These are phyloP conservation scores for Suhomyces maxii DNA, from an alignment of 1,139 yeast species.

Conservation along the genomic window DNA sequence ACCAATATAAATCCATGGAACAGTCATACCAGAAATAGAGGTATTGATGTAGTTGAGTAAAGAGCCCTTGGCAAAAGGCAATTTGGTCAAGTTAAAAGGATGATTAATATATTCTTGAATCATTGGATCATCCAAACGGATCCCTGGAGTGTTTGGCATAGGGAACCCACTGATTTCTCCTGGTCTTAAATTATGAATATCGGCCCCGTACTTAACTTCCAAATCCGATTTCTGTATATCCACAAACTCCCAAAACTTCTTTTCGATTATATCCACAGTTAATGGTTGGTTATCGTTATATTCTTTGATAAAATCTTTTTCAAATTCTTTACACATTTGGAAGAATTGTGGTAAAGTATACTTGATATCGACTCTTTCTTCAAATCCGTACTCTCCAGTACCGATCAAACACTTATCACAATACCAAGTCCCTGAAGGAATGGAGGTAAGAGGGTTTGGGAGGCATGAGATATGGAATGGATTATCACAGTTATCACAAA, in stretches of 20 bases:
- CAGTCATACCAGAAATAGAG: conserved; percentile 76
- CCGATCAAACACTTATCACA: conserved; percentile 84
- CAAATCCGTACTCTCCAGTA: conserved; percentile 88
- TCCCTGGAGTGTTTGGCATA: conserved; percentile 35
- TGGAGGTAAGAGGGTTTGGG: conserved; percentile 45
- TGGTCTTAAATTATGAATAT: conserved; percentile 59
- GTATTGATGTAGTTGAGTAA: conserved; percentile 58
- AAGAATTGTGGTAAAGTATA: conserved; percentile 66
- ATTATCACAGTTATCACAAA: conserved; percentile 75
- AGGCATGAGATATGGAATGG: conserved; percentile 68
- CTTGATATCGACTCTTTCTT: conserved; percentile 58
- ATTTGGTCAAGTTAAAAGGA: conserved; percentile 65
- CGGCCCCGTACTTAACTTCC: conserved; percentile 75
- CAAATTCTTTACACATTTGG: conserved; percentile 55
- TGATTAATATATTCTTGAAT: conserved; percentile 47
- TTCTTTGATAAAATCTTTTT: conserved; percentile 31
- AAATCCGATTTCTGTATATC: conserved; percentile 47
- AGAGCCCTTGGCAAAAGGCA: conserved; percentile 68
- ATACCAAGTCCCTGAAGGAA: conserved; percentile 69
- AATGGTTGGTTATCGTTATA: conserved; percentile 33
- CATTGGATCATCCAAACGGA: conserved; percentile 17
- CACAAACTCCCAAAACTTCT: conserved; percentile 61
- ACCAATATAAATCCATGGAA: conserved; percentile 81
- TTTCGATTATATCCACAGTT: conserved; percentile 48
- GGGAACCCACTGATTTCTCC: conserved; percentile 75